A percentile compares a stretch with the other conserved stretches of the same genome.
Evolutionary conservation across 2,329 filamentous ascomycete genomes (phyloP).

Genomic region (Orbilia javanica): DNA sequence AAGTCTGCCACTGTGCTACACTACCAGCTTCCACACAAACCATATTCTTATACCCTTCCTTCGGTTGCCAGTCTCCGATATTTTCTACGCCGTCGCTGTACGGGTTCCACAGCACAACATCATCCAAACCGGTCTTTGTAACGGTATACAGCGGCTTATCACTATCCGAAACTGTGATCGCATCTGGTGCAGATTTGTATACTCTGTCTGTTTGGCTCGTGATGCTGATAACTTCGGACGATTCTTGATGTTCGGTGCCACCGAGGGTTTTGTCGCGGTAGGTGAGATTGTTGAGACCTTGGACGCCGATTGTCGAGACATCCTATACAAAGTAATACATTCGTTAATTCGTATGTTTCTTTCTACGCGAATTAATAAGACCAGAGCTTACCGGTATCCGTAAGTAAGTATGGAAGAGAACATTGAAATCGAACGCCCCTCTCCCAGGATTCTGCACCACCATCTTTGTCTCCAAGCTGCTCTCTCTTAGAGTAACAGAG

Average conservation of each 20-base stretch:
- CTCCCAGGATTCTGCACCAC: slow-evolving; percentile 88
- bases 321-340: slow-evolving; percentile 71
- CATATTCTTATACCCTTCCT: slow-evolving; percentile 92
- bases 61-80: slow-evolving; percentile 88
- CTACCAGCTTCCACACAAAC: slow-evolving; percentile 92
- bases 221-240: slow-evolving; percentile 76
- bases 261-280: slow-evolving; percentile 88
- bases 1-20: slow-evolving; percentile 82
- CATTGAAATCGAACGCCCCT: slow-evolving; percentile 85
- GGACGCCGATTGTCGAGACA: slow-evolving; percentile 78
- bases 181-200: slow-evolving; percentile 78
- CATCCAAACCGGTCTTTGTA: slow-evolving; percentile 83
- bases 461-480: slow-evolving; percentile 81
- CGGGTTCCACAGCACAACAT: slow-evolving; percentile 97
- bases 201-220: slow-evolving; percentile 86
- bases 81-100: slow-evolving; percentile 86
- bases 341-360: slow-evolving; percentile 20
- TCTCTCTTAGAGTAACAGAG: slow-evolving; percentile 84
- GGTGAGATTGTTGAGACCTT: slow-evolving; percentile 79
- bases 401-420: slow-evolving; percentile 91
- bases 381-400: slow-evolving; percentile 75
- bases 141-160: slow-evolving; percentile 78
- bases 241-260: slow-evolving; percentile 74
- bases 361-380: slow-evolving; percentile 3
- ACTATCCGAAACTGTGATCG: slow-evolving; percentile 71